Evolutionary conservation across 2,329 filamentous ascomycete species (phyloP).

Genomic region (Monilinia aucupariae): DNA sequence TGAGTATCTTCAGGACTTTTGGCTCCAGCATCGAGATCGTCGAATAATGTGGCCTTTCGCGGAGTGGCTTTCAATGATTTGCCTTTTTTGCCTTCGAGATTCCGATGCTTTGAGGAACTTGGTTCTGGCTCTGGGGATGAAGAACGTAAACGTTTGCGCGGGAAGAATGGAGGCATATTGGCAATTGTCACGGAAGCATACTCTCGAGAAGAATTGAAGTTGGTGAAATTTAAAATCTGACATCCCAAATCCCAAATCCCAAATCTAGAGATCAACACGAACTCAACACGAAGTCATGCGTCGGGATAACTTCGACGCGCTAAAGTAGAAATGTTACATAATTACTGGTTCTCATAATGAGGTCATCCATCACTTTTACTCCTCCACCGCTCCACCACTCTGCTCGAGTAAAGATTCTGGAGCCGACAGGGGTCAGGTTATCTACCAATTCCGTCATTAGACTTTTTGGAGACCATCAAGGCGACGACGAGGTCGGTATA

Average conservation of each 20-base stretch:
- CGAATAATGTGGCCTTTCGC: conserved; percentile 55
- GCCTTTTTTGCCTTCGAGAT: conserved; percentile 21
- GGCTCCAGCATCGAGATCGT: conserved; percentile 50
- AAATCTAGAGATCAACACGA: too few species aligned
- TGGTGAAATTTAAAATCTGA: background rate
- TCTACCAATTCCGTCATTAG: too few species aligned
- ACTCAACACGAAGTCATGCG: conserved; percentile 10
- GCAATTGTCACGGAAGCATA: conserved; percentile 13
- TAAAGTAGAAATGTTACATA: too few species aligned
- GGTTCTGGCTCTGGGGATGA: conserved; percentile 37
- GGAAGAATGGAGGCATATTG: conserved; percentile 61
- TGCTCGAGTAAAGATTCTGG: too few species aligned
- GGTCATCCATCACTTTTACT: conserved; percentile 2
- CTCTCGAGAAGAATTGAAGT: background rate
- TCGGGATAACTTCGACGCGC: background rate
- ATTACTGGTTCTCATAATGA: too few species aligned
- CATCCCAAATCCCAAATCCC: too few species aligned
- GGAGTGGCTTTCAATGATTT: conserved; percentile 31
- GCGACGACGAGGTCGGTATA: too few species aligned
- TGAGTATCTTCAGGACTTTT: conserved; percentile 42
- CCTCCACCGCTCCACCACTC: too few species aligned
- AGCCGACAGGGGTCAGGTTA: background rate
- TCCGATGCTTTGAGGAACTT: conserved; percentile 20
- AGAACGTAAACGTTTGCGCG: conserved; percentile 60
- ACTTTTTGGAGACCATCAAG: too few species aligned